Conservation (phyloP, 352 stramenopile genomes). For the Nothophytophthora sp. region DNA sequence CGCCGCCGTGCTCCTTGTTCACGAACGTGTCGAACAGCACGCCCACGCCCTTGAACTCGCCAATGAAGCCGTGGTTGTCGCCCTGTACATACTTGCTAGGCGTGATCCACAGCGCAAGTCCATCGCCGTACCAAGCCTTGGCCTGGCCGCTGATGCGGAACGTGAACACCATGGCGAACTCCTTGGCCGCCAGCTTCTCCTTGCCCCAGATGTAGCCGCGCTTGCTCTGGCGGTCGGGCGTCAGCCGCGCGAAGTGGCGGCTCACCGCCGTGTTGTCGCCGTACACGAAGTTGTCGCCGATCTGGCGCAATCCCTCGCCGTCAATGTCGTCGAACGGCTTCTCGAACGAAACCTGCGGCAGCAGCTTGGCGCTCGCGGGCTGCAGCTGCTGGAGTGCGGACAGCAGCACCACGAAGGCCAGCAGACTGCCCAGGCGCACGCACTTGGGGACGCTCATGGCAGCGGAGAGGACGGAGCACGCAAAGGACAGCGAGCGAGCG, state of each 20-base stretch:
- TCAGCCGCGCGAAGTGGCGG: conserved; percentile 81
- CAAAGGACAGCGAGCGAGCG: conserved; percentile 1
- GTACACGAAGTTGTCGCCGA: conserved; percentile 57
- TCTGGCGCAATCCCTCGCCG: conserved; percentile 51
- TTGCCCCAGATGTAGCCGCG: conserved; percentile 78
- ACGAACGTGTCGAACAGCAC: conserved; percentile 88
- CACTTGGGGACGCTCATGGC: conserved; percentile 24
- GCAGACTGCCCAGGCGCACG: conserved; percentile 16
- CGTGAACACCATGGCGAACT: conserved; percentile 80
- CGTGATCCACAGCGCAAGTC: conserved; percentile 82
- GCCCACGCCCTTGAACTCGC: conserved; percentile 71
- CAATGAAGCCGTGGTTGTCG: conserved; percentile 83
- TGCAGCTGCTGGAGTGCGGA: conserved; percentile 14
- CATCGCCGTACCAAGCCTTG: conserved; percentile 76
- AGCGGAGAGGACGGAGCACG: background rate
- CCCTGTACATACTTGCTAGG: conserved; percentile 54
- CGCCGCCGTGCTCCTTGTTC: conserved; percentile 74
- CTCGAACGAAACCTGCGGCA: conserved; percentile 64
- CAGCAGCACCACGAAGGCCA: conserved; percentile 21
- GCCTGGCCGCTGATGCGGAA: conserved; percentile 86
- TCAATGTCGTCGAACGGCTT: conserved; percentile 83
- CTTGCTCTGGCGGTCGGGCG: conserved; percentile 79
- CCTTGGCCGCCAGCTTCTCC: conserved; percentile 49
- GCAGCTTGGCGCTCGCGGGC: conserved; percentile 28
- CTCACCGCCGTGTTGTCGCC: conserved; percentile 72